These are phyloP conservation scores for Leishmania major DNA, from an alignment of 208 protist species.

Conservation along the genomic window DNA sequence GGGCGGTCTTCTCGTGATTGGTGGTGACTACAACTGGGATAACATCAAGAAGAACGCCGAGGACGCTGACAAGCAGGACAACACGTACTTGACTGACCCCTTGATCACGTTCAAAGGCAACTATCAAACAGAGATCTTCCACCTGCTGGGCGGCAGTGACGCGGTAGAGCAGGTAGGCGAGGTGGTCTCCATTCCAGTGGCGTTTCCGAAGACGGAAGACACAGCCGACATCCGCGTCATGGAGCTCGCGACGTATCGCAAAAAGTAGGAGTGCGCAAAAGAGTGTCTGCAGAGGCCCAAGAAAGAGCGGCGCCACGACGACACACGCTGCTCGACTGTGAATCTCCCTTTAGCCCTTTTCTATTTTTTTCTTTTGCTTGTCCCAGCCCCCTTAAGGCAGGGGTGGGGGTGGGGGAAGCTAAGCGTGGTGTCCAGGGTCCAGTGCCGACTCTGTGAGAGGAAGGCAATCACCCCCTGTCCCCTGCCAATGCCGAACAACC, in stretches of 20 bases:
- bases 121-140: slow-evolving; percentile 54
- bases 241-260: slow-evolving; percentile 62
- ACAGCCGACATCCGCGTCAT: slow-evolving; percentile 48
- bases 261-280: slow-evolving; percentile 42
- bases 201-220: slow-evolving; percentile 51
- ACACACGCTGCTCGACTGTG: no score
- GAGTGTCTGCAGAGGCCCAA: background rate
- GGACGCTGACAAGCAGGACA: slow-evolving; percentile 31
- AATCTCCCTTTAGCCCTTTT: background rate
- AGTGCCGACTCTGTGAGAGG: background rate
- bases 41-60: slow-evolving; percentile 41
- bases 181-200: slow-evolving; percentile 53
- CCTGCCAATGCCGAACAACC: background rate
- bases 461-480: background rate
- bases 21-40: slow-evolving; percentile 63
- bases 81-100: slow-evolving; percentile 48
- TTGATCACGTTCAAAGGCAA: slow-evolving; percentile 32
- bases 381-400: background rate
- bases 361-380: background rate
- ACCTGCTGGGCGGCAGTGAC: slow-evolving; percentile 61
- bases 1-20: slow-evolving; percentile 82
- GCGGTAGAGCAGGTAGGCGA: slow-evolving; percentile 74
- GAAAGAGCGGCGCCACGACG: background rate
- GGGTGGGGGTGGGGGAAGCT: background rate
- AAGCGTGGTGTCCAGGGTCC: background rate